phyloP scores from a whole-genome alignment of 139 green algal species.

The Asterochloris erici region DNA sequence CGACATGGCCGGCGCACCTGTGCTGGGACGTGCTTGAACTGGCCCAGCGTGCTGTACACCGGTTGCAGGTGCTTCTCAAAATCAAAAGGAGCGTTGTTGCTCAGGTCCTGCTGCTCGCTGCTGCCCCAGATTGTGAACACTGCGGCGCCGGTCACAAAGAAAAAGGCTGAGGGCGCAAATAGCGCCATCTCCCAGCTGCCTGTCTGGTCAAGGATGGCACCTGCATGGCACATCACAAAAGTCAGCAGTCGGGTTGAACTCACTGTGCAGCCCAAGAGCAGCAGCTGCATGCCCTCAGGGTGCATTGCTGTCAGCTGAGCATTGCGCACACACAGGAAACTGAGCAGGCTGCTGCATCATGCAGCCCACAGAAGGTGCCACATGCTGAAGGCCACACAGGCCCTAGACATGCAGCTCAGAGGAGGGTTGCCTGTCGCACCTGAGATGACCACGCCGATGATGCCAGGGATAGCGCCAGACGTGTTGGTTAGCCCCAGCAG shows the following conservation, averaged over 20 bases:
- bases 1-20: not conserved
- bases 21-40: not conserved
- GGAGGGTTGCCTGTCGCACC: not conserved
- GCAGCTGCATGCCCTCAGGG: too few species aligned
- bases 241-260: too few species aligned
- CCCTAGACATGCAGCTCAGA: too few species aligned
- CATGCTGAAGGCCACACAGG: too few species aligned
- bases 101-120: constrained; percentile 30
- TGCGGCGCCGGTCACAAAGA: constrained; percentile 59
- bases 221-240: not conserved
- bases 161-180: constrained; percentile 72
- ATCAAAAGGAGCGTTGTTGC: constrained; percentile 22
- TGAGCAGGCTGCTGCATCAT: too few species aligned
- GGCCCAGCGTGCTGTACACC: not conserved
- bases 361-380: too few species aligned
- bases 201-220: constrained; percentile 46
- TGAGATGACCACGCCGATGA: constrained; percentile 77
- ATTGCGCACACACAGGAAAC: too few species aligned
- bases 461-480: constrained; percentile 79
- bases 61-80: constrained; percentile 10
- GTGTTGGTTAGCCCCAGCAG: constrained; percentile 97
- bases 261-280: too few species aligned
- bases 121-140: constrained; percentile 30
- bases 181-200: constrained; percentile 75
- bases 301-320: too few species aligned